These are phyloP conservation scores for Hymenoscyphus scutula DNA, from an alignment of 2,329 filamentous ascomycete species.

Conservation along the genomic window DNA sequence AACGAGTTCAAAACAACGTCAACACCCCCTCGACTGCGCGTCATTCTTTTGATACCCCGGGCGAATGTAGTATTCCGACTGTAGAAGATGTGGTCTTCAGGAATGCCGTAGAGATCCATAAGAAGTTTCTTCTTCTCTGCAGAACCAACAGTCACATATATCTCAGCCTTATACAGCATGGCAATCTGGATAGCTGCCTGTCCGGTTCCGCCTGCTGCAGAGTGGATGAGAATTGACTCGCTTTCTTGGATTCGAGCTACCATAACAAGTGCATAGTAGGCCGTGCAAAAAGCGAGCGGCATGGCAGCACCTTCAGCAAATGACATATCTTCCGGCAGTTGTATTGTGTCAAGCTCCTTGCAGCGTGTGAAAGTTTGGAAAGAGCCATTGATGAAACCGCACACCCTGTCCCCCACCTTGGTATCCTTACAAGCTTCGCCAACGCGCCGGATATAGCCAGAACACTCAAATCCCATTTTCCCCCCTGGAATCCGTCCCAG, in stretches of 20 bases:
- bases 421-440: neutral
- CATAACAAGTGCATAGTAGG: slow-evolving; percentile 22
- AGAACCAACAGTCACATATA: slow-evolving; percentile 35
- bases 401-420: neutral
- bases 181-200: slow-evolving; percentile 36
- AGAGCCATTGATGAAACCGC: neutral
- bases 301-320: slow-evolving; percentile 25
- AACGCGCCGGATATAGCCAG: neutral
- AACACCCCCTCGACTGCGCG: slow-evolving; percentile 24
- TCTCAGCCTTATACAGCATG: slow-evolving; percentile 22
- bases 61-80: slow-evolving; percentile 38
- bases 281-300: slow-evolving; percentile 21
- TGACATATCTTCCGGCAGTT: slow-evolving; percentile 11
- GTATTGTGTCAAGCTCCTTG: neutral
- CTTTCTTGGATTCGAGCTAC: slow-evolving; percentile 17
- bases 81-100: slow-evolving; percentile 40
- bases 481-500: neutral
- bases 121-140: slow-evolving; percentile 33
- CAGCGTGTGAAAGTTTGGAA: neutral
- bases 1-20: slow-evolving; percentile 34
- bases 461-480: neutral
- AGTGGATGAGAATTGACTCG: slow-evolving; percentile 36
- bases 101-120: slow-evolving; percentile 35
- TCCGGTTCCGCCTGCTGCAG: slow-evolving; percentile 35
- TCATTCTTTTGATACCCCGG: slow-evolving; percentile 31